Base-by-base conservation (phyloP, 306 rosid genomes). In the Sicyos baderoa region DNA sequence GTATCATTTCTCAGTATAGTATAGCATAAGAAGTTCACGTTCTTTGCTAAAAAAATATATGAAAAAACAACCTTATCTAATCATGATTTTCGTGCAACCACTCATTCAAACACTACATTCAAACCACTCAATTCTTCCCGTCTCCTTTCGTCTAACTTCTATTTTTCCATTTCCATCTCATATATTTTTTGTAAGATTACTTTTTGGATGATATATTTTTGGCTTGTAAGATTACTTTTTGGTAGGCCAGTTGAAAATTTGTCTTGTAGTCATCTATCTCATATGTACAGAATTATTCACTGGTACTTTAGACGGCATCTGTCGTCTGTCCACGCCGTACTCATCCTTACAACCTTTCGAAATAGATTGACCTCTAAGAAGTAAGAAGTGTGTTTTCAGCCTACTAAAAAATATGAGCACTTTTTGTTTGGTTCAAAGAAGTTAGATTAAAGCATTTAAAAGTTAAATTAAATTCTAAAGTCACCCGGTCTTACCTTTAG, bases 181-280 rank as follows among this genome's bases (percentile, higher is more conserved):
- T 16, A 19, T 64, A 2, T 63, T 18, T 25, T 32, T 42, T 42
- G 54, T 4, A 42, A 21, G 54, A 45, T 65, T 65, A 6, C 10
- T 65, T 10, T 65, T 65, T 65, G 54, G 18, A 65, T 45, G 21
- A 21, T 44, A 65, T 23, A 6, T 16, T 44, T 64, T 2, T 63
- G 44, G 49, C 52, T 42, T 63, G 54, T 4, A 42, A 21, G 54
- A 45, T 65, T 65, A 6, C n/a, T 65, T 18, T 65, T 65, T 65
- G 54, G 10, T 65, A 4, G 40, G 23, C 71, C 7, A 45, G 14
- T 13, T 22, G 54, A 40, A 65, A 65, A 13, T 19, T 65, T 45
- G 54, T 65, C n/a, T 21, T 65, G 71, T 21, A 12, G 32, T 45
- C 40, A 19, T 42, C 17, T 18, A 19, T 44, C 70, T 45, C 37